Evolutionary conservation across 805 yeast genomes (phyloP).

Genomic region (Kurtzmaniella fragi): DNA sequence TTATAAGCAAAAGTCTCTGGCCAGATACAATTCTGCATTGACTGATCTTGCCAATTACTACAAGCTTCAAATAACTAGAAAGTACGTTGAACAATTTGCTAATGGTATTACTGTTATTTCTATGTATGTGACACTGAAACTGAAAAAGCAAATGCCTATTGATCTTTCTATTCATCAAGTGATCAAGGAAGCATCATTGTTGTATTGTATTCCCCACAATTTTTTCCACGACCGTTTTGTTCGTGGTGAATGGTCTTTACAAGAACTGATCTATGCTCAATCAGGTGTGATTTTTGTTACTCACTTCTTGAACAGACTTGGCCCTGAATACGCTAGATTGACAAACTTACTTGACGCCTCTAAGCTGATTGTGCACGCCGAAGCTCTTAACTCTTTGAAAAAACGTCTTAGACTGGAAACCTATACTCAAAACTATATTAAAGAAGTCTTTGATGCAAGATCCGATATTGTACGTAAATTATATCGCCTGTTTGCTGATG

Average conservation of each 20-base stretch:
- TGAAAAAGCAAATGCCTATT: constrained; percentile 47
- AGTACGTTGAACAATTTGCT: constrained; percentile 90
- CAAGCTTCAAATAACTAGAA: constrained; percentile 76
- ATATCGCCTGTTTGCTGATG: constrained; percentile 87
- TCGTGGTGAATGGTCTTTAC: constrained; percentile 76
- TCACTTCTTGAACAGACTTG: constrained; percentile 90
- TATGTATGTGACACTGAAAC: constrained; percentile 67
- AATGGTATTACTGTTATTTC: constrained; percentile 86
- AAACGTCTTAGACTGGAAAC: constrained; percentile 91
- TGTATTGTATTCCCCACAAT: constrained; percentile 87
- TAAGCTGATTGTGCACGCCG: constrained; percentile 62
- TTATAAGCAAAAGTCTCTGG: constrained; percentile 76
- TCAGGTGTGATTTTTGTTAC: constrained; percentile 89
- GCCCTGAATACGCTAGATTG: constrained; percentile 79
- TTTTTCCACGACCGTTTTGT: constrained; percentile 71
- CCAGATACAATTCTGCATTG: constrained; percentile 83
- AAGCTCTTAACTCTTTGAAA: constrained; percentile 73
- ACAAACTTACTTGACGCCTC: constrained; percentile 57
- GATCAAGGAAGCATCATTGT: constrained; percentile 86
- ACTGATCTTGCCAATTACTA: constrained; percentile 85
- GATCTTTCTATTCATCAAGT: constrained; percentile 84
- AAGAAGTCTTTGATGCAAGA: constrained; percentile 68
- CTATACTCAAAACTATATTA: constrained; percentile 78
- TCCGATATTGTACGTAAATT: constrained; percentile 71
- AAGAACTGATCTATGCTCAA: constrained; percentile 92